Evolutionary conservation across 495 filamentous ascomycete genomes (phyloP).

Genomic region (Penicillium chermesinum): DNA sequence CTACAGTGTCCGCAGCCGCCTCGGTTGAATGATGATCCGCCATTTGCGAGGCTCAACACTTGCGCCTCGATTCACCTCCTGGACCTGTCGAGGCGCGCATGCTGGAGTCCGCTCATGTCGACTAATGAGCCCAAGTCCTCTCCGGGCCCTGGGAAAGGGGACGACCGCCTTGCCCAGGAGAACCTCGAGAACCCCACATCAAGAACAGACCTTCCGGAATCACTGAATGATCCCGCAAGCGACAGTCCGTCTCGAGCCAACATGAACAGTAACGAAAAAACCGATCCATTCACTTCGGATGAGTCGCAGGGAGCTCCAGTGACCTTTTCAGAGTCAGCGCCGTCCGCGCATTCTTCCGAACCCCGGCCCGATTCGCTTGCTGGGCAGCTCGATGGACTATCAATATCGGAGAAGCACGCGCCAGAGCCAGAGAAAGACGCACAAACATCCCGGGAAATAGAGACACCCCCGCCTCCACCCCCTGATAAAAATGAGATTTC

Average conservation of each 20-base stretch:
- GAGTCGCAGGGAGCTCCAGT: slow-evolving; percentile 4
- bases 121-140: slow-evolving; percentile 24
- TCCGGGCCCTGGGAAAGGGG: slow-evolving; percentile 25
- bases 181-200: slow-evolving; percentile 8
- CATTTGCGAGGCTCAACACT: slow-evolving; percentile 20
- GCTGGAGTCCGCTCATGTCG: slow-evolving; percentile 37
- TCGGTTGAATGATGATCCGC: slow-evolving; percentile 28
- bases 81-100: slow-evolving; percentile 42
- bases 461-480: slow-evolving; percentile 33
- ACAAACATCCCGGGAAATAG: not conserved
- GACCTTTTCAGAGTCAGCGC: slow-evolving; percentile 1
- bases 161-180: slow-evolving; percentile 18
- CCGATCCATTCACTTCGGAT: slow-evolving; percentile 1
- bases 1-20: slow-evolving; percentile 4
- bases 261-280: slow-evolving; percentile 12
- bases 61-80: slow-evolving; percentile 5
- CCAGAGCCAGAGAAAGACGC: slow-evolving; percentile 8
- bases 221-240: slow-evolving; percentile 20
- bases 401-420: slow-evolving; percentile 23
- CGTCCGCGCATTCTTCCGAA: slow-evolving; percentile 8
- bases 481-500: slow-evolving; percentile 36
- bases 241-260: slow-evolving; percentile 9
- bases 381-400: slow-evolving; percentile 33
- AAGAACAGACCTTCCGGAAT: slow-evolving; percentile 13
- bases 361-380: slow-evolving; percentile 24